These are phyloP conservation scores for Skeletonema potamos DNA, from an alignment of 108 stramenopile species.

Conservation along the genomic window DNA sequence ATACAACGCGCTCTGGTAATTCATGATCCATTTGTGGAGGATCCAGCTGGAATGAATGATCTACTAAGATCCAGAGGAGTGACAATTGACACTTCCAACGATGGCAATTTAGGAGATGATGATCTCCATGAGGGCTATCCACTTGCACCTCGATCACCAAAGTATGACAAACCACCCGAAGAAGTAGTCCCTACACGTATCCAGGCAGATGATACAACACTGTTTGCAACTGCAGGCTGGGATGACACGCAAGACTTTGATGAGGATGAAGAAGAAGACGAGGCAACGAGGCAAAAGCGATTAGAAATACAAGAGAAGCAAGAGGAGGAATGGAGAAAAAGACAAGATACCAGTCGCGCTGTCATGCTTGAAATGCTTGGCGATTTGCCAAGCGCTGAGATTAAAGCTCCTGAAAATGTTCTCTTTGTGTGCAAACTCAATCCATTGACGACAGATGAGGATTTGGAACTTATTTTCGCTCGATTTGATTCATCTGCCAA, in stretches of 20 bases:
- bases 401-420: constrained; percentile 95
- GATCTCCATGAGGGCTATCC: constrained; percentile 28
- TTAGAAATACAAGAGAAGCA: constrained; percentile 51
- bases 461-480: constrained; percentile 97
- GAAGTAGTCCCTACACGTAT: constrained; percentile 79
- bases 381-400: constrained; percentile 82
- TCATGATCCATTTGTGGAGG: constrained; percentile 91
- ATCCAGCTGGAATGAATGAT: constrained; percentile 68
- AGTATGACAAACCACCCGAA: constrained; percentile 77
- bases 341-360: constrained; percentile 64
- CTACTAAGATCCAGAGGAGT: constrained; percentile 27
- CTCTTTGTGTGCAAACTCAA: constrained; percentile 99
- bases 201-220: constrained; percentile 52
- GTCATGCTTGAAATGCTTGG: constrained; percentile 99
- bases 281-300: constrained; percentile 20
- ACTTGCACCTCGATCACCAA: constrained; percentile 60
- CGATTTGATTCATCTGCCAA: constrained; percentile 84
- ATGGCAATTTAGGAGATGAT: neutral
- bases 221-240: constrained; percentile 45
- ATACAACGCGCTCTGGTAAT: constrained; percentile 89
- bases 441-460: constrained; percentile 94
- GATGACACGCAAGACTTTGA: constrained; percentile 50
- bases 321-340: constrained; percentile 67
- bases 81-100: constrained; percentile 1
- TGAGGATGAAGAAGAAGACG: constrained; percentile 52